A percentile compares a stretch with the other conserved stretches of the same genome.
These are phyloP conservation scores for Leucosporidium yakuticum DNA, from an alignment of 768 basidiomycete genomes.

Conservation along the genomic window DNA sequence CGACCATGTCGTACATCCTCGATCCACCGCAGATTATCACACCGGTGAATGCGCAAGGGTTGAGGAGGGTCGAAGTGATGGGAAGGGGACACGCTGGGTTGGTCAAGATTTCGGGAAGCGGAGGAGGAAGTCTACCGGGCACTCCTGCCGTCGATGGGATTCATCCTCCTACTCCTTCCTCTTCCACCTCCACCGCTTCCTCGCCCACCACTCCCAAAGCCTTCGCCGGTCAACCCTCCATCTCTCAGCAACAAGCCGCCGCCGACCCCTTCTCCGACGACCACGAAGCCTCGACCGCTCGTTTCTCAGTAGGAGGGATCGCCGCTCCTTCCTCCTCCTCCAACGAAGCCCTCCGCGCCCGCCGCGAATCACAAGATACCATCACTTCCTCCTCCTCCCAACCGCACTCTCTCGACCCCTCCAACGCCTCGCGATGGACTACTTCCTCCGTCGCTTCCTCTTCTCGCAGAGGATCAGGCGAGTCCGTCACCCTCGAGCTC, in stretches of 20 bases:
- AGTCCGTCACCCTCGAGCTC: not conserved
- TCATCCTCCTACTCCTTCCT: not conserved
- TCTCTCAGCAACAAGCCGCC: not conserved
- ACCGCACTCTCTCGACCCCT: too few relatives aligned
- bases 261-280: slow-evolving; percentile 28
- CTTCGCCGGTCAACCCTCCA: not conserved
- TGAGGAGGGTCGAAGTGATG: slow-evolving; percentile 28
- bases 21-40: slow-evolving; percentile 41
- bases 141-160: not conserved
- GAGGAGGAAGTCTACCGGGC: not conserved
- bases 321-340: too few relatives aligned
- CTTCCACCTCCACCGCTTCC: not conserved
- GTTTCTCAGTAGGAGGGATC: too few relatives aligned
- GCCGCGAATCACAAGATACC: too few relatives aligned
- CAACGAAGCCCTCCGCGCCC: too few relatives aligned
- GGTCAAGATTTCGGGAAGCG: slow-evolving; percentile 7
- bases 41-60: slow-evolving; percentile 26
- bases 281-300: too few relatives aligned
- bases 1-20: slow-evolving; percentile 40
- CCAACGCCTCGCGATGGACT: slow-evolving; percentile 26
- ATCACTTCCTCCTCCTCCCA: too few relatives aligned
- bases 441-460: not conserved
- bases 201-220: not conserved
- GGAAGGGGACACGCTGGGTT: slow-evolving; percentile 22
- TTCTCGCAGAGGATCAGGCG: not conserved